These are phyloP conservation scores for Ceratocystis harringtonii DNA, from an alignment of 2,329 filamentous ascomycete species.

Conservation along the genomic window DNA sequence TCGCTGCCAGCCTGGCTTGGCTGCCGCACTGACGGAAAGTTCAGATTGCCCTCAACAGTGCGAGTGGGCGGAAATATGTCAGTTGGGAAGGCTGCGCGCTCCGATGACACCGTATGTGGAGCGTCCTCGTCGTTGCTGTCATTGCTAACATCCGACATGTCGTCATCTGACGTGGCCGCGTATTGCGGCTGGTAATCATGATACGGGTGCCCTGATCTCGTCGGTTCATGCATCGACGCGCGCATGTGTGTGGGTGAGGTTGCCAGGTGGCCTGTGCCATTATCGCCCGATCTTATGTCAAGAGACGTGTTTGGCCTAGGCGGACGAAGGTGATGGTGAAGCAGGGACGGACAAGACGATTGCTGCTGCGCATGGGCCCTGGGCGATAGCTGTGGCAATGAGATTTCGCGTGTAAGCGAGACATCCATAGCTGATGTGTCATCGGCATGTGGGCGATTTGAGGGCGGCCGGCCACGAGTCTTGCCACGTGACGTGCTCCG, in stretches of 20 bases:
- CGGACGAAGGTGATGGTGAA: constrained; percentile 20
- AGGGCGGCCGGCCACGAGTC: constrained; percentile 60
- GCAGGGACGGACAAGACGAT: neutral
- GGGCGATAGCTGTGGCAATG: neutral
- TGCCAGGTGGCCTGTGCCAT: constrained; percentile 46
- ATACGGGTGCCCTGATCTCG: neutral
- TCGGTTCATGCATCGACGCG: neutral
- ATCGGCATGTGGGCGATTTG: neutral
- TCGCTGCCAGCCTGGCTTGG: neutral
- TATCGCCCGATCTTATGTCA: constrained; percentile 35
- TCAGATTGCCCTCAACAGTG: constrained; percentile 7
- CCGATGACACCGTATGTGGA: neutral
- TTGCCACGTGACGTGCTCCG: constrained; percentile 41
- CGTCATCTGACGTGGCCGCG: neutral
- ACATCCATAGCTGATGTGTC: neutral
- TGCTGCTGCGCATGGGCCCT: neutral
- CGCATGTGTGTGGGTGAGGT: constrained; percentile 34
- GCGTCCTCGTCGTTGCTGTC: neutral
- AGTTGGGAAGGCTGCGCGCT: constrained; percentile 11
- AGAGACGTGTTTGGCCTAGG: constrained; percentile 28
- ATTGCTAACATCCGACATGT: neutral
- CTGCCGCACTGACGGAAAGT: constrained; percentile 11
- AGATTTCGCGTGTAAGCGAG: neutral
- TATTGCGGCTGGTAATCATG: constrained; percentile 18
- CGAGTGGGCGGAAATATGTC: constrained; percentile 11